Evolutionary conservation across 495 filamentous ascomycete genomes (phyloP).

Genomic region (Hypoxylon lenormandii): DNA sequence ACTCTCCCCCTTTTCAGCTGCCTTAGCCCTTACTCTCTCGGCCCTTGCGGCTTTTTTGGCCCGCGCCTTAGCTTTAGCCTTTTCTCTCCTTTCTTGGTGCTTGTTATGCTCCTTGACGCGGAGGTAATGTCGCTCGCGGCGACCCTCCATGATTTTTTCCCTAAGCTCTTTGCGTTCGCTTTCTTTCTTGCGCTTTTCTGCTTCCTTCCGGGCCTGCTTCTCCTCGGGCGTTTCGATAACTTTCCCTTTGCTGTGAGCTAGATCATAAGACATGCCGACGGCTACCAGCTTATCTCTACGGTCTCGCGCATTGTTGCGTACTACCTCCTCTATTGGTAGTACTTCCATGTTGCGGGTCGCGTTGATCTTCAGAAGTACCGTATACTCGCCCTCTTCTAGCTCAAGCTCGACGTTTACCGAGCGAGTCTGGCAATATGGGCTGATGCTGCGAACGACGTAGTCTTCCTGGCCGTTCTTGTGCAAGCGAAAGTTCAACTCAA

Average conservation of each 20-base stretch:
- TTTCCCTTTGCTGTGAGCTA: conserved; percentile 83
- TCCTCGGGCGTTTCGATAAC: conserved; percentile 74
- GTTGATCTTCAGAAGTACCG: conserved; percentile 80
- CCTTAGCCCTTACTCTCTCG: conserved; percentile 41
- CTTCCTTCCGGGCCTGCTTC: conserved; percentile 62
- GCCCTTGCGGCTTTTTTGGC: conserved; percentile 50
- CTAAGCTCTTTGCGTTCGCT: conserved; percentile 67
- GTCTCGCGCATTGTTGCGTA: conserved; percentile 69
- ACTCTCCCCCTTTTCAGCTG: conserved; percentile 36
- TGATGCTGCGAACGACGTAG: conserved; percentile 84
- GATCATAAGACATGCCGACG: conserved; percentile 83
- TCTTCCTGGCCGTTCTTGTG: conserved; percentile 83
- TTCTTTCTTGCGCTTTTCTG: conserved; percentile 56
- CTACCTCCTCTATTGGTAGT: conserved; percentile 73
- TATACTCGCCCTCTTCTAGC: conserved; percentile 84
- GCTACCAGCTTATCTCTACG: conserved; percentile 84
- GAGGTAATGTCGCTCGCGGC: conserved; percentile 45
- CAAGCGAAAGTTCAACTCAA: conserved; percentile 81
- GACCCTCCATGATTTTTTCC: conserved; percentile 61
- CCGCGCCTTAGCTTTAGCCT: conserved; percentile 52
- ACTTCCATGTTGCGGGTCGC: conserved; percentile 67
- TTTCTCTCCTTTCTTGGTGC: conserved; percentile 47
- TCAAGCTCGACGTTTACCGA: conserved; percentile 85
- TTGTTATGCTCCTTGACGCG: conserved; percentile 51
- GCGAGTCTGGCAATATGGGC: conserved; percentile 75